Evolutionary conservation across 2,329 filamentous ascomycete genomes (phyloP).

Genomic region (Talaromyces funiculosus): DNA sequence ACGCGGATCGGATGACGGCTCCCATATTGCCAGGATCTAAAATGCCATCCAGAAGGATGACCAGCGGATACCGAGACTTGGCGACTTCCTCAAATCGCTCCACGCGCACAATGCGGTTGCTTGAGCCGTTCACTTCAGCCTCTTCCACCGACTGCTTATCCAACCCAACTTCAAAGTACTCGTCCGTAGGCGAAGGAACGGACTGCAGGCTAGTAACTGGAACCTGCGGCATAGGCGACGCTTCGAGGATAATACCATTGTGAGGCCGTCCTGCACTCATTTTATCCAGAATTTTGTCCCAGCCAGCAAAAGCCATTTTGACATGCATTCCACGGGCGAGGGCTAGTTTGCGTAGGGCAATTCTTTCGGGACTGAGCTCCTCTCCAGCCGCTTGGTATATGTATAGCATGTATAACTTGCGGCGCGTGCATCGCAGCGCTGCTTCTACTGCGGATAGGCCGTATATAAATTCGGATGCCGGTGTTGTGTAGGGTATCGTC

Average conservation of each 20-base stretch:
- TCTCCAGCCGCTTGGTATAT: slow-evolving; percentile 58
- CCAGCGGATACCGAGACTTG: slow-evolving; percentile 33
- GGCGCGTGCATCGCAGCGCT: slow-evolving; percentile 62
- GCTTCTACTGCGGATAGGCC: slow-evolving; percentile 75
- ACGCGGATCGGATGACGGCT: slow-evolving; percentile 78
- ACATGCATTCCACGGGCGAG: slow-evolving; percentile 48
- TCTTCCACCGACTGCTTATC: slow-evolving; percentile 71
- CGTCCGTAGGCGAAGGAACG: slow-evolving; percentile 40
- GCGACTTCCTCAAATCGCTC: slow-evolving; percentile 17
- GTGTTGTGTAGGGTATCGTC: slow-evolving; percentile 66
- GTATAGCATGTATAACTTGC: slow-evolving; percentile 81
- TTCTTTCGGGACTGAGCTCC: slow-evolving; percentile 39
- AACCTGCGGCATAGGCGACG: slow-evolving; percentile 70
- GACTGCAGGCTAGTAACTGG: slow-evolving; percentile 57
- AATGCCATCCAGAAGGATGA: slow-evolving; percentile 42
- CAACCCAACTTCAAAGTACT: slow-evolving; percentile 56
- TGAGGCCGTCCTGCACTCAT: slow-evolving; percentile 79
- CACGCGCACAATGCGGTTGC: slow-evolving; percentile 43
- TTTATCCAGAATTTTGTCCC: slow-evolving; percentile 69
- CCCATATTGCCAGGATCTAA: slow-evolving; percentile 87
- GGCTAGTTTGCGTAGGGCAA: slow-evolving; percentile 35
- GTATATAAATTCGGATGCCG: slow-evolving; percentile 87
- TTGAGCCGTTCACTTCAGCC: slow-evolving; percentile 62
- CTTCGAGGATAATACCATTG: slow-evolving; percentile 83
- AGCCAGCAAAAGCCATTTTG: slow-evolving; percentile 54